These are phyloP conservation scores for Cordyceps cateniannulata DNA, from an alignment of 2,329 filamentous ascomycete genomes.

Conservation along the genomic window DNA sequence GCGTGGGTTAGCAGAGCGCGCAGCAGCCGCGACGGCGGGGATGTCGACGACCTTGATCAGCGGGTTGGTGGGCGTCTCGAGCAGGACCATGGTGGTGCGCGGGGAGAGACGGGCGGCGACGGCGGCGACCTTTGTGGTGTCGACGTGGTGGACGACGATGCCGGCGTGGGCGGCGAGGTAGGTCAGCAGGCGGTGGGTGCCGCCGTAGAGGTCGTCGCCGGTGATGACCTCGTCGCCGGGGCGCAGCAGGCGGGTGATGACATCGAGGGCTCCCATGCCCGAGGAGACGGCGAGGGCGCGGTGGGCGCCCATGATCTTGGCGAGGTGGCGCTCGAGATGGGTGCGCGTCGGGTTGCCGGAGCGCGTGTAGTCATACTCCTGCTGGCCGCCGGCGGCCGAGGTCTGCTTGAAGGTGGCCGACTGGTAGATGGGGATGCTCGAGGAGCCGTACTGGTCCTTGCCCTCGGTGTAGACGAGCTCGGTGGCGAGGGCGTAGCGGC, in stretches of 20 bases:
- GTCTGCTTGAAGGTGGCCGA: conserved; percentile 97
- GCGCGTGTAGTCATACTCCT: conserved; percentile 96
- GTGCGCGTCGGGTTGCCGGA: conserved; percentile 95
- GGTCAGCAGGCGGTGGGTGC: conserved; percentile 87
- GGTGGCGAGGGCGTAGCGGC: conserved; percentile 86
- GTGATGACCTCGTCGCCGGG: conserved; percentile 97
- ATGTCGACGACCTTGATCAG: conserved; percentile 98
- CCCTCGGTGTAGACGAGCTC: conserved; percentile 95
- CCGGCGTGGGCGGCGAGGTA: conserved; percentile 84
- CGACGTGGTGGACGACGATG: conserved; percentile 92
- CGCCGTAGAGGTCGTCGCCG: conserved; percentile 93
- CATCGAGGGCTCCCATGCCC: conserved; percentile 94
- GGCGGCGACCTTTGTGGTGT: conserved; percentile 73
- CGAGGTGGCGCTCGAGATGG: conserved; percentile 90
- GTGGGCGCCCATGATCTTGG: conserved; percentile 97
- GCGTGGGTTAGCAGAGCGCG: conserved; percentile 70
- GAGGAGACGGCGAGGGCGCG: conserved; percentile 90
- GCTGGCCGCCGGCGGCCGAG: conserved; percentile 67
- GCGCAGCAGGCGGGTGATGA: conserved; percentile 83
- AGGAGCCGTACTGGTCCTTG: conserved; percentile 94
- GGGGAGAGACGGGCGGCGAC: conserved; percentile 62
- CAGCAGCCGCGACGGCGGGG: conserved; percentile 64
- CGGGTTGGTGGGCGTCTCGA: conserved; percentile 96
- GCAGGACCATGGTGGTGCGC: conserved; percentile 90
- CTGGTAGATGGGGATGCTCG: conserved; percentile 96